phyloP scores from a whole-genome alignment of 345 rosid species.

The Eutrema japonicum region DNA sequence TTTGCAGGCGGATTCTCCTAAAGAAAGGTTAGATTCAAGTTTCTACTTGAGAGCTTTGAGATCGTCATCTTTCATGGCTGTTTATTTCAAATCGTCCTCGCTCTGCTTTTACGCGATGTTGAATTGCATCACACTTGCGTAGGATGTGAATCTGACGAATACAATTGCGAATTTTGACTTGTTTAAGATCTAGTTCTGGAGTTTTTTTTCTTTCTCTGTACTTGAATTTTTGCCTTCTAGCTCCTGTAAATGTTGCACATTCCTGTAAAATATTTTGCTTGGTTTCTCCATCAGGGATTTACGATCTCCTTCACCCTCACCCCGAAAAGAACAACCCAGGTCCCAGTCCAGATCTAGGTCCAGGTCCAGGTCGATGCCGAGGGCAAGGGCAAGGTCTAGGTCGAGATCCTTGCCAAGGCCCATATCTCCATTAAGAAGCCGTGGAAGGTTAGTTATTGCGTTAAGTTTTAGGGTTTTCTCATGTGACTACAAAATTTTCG shows the following conservation, averaged over 20 bases:
- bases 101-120: not conserved
- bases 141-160: slow-evolving; percentile 22
- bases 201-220: not conserved
- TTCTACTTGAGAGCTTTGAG: not conserved
- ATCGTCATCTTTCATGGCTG: not conserved
- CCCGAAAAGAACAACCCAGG: slow-evolving; percentile 60
- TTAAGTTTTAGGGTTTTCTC: slow-evolving; percentile 16
- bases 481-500: not conserved
- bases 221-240: not conserved
- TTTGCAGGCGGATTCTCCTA: slow-evolving; percentile 76
- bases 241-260: not conserved
- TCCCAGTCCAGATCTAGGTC: slow-evolving; percentile 57
- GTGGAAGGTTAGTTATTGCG: slow-evolving; percentile 75
- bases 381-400: slow-evolving; percentile 47
- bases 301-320: slow-evolving; percentile 77
- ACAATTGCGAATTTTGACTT: slow-evolving; percentile 12
- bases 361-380: slow-evolving; percentile 47
- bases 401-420: slow-evolving; percentile 70
- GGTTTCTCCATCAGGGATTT: slow-evolving; percentile 53
- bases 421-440: slow-evolving; percentile 70
- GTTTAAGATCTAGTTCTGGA: slow-evolving; percentile 6
- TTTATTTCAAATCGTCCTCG: not conserved
- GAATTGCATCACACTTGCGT: slow-evolving; percentile 16
- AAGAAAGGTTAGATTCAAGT: slow-evolving; percentile 55
- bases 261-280: not conserved